These are phyloP conservation scores for Xylaria multiplex DNA, from an alignment of 2,329 filamentous ascomycete species.

Conservation along the genomic window DNA sequence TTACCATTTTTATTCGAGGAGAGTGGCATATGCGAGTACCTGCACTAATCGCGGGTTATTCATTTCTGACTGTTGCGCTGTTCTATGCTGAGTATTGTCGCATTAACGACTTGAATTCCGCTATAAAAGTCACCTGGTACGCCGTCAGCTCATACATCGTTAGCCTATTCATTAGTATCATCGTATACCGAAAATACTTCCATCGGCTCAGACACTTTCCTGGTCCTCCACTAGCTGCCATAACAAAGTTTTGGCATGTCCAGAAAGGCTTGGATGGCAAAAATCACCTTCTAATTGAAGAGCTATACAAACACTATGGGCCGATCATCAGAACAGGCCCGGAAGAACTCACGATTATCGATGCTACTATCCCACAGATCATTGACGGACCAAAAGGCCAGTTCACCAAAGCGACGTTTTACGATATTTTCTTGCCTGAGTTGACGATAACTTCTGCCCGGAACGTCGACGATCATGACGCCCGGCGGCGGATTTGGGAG, in stretches of 20 bases:
- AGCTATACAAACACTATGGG: conserved; percentile 37
- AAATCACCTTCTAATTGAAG: conserved; percentile 38
- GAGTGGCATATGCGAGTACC: conserved; percentile 39
- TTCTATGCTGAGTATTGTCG: conserved; percentile 6
- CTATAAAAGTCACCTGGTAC: background rate
- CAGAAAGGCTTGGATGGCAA: conserved; percentile 31
- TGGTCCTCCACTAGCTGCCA: conserved; percentile 30
- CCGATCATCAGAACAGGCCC: conserved; percentile 41
- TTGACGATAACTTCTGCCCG: conserved; percentile 33
- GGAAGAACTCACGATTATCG: conserved; percentile 40
- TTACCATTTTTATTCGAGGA: conserved; percentile 35
- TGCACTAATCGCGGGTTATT: conserved; percentile 22
- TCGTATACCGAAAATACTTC: conserved; percentile 41
- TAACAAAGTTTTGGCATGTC: conserved; percentile 41
- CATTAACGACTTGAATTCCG: background rate
- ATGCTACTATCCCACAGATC: conserved; percentile 27
- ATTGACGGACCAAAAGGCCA: conserved; percentile 34
- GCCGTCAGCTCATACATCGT: conserved; percentile 21
- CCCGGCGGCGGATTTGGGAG: conserved; percentile 37
- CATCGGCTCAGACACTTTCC: conserved; percentile 39
- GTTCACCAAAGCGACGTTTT: conserved; percentile 39
- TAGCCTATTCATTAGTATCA: conserved; percentile 36
- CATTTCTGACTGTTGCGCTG: conserved; percentile 12
- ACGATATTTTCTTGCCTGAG: conserved; percentile 41
- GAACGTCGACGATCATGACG: conserved; percentile 29